These are phyloP conservation scores for Scleroderma bovista DNA, from an alignment of 768 basidiomycete species.

Conservation along the genomic window DNA sequence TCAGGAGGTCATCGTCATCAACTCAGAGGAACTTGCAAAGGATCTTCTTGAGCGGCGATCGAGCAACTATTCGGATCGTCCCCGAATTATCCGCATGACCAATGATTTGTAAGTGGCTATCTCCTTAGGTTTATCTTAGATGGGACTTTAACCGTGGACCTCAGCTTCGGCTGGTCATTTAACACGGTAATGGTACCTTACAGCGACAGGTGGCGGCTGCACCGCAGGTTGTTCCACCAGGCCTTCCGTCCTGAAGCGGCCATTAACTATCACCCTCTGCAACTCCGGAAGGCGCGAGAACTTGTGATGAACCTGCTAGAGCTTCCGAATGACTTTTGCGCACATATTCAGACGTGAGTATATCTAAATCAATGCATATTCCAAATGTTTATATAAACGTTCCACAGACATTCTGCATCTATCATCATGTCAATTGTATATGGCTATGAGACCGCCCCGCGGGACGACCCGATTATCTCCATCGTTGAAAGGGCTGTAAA, in stretches of 20 bases:
- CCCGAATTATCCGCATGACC: slow-evolving; percentile 21
- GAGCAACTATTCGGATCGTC: slow-evolving; percentile 41
- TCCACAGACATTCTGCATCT: slow-evolving; percentile 17
- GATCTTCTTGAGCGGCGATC: slow-evolving; percentile 44
- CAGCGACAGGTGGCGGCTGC: slow-evolving; percentile 23
- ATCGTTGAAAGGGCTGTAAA: slow-evolving; percentile 21
- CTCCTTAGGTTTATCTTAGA: neutral
- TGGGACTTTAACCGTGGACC: neutral
- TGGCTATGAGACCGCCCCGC: slow-evolving; percentile 21
- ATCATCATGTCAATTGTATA: slow-evolving; percentile 29
- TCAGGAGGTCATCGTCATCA: slow-evolving; percentile 34
- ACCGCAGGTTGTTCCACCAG: slow-evolving; percentile 24
- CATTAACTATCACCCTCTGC: slow-evolving; percentile 15
- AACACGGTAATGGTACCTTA: slow-evolving; percentile 26
- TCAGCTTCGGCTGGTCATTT: slow-evolving; percentile 26
- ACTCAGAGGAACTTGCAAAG: slow-evolving; percentile 31
- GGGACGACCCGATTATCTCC: slow-evolving; percentile 21
- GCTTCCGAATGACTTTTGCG: slow-evolving; percentile 9
- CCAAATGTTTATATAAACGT: neutral
- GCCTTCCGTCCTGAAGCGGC: slow-evolving; percentile 19
- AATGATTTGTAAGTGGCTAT: slow-evolving; percentile 22
- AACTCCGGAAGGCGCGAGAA: slow-evolving; percentile 22
- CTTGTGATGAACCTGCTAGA: slow-evolving; percentile 22
- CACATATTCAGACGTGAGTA: slow-evolving; percentile 23
- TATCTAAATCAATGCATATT: neutral